A percentile compares a stretch with the other conserved stretches of the same genome.
Evolutionary conservation across 192 early-diverging fungal species (phyloP).

Genomic region (Backusella luteola): DNA sequence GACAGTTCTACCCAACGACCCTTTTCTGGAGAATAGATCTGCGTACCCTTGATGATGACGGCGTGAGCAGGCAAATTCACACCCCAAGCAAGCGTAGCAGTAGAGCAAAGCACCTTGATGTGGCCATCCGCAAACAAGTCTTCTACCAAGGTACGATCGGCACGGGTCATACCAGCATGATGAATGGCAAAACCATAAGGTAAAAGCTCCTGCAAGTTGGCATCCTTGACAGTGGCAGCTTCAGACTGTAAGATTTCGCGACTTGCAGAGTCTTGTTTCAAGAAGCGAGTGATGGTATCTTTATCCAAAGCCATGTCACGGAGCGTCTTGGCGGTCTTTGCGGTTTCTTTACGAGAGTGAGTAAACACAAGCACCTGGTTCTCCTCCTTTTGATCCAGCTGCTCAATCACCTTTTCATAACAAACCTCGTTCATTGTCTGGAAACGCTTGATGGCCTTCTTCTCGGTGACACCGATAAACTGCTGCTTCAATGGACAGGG

Average conservation of each 20-base stretch:
- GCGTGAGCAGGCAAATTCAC: conserved; percentile 98
- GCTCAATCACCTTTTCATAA: conserved; percentile 93
- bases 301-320: conserved; percentile 93
- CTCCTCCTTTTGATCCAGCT: conserved; percentile 62
- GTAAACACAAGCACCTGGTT: conserved; percentile 96
- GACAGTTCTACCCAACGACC: conserved; percentile 94
- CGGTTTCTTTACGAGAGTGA: conserved; percentile 97
- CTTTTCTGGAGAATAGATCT: conserved; percentile 95
- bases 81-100: conserved; percentile 98
- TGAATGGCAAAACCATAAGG: conserved; percentile 96
- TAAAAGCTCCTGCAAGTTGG: conserved; percentile 83
- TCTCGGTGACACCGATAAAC: conserved; percentile 96
- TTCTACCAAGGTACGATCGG: conserved; percentile 91
- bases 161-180: conserved; percentile 93
- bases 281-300: conserved; percentile 79
- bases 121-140: conserved; percentile 91
- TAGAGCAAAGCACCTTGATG: conserved; percentile 91
- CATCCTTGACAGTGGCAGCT: conserved; percentile 77
- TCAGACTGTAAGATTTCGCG: conserved; percentile 84
- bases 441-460: conserved; percentile 90
- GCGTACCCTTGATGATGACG: conserved; percentile 98
- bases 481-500: conserved; percentile 96
- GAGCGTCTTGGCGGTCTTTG: conserved; percentile 84
- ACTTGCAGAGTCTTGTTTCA: conserved; percentile 77
- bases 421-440: conserved; percentile 97